These are phyloP conservation scores for Curvularia spicifera DNA, from an alignment of 2,329 filamentous ascomycete genomes.

Conservation along the genomic window DNA sequence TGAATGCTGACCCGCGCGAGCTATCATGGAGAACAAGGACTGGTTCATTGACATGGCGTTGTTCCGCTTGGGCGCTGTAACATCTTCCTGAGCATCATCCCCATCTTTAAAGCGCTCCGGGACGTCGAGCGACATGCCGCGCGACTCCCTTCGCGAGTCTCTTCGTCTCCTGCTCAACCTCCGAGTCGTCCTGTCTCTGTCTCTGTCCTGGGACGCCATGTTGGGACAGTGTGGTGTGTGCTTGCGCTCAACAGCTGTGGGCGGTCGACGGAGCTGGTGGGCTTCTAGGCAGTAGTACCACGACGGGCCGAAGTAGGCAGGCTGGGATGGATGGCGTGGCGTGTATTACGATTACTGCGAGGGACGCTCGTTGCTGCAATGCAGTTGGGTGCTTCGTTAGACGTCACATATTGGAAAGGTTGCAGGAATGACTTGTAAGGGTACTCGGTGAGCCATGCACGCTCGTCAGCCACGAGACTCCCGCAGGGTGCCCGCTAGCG, in stretches of 20 bases:
- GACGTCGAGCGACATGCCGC: conserved; percentile 56
- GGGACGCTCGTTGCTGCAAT: conserved; percentile 33
- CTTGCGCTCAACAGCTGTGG: conserved; percentile 13
- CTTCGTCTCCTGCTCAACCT: conserved; percentile 46
- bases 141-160: conserved; percentile 36
- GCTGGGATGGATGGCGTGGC: conserved; percentile 6
- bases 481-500: conserved; percentile 12
- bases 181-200: conserved; percentile 35
- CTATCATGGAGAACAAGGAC: conserved; percentile 91
- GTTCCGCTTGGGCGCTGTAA: conserved; percentile 60
- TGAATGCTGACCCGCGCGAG: conserved; percentile 82
- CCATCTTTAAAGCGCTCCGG: conserved; percentile 65
- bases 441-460: conserved; percentile 18
- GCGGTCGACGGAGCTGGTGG: conserved; percentile 17
- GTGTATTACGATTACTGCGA: conserved; percentile 10
- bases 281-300: conserved; percentile 17
- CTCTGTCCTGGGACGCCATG: conserved; percentile 47
- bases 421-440: conserved; percentile 28
- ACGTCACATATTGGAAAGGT: conserved; percentile 43
- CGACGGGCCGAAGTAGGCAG: conserved; percentile 22
- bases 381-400: conserved; percentile 17
- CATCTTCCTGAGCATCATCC: conserved; percentile 66
- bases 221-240: conserved; percentile 22
- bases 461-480: conserved; percentile 21
- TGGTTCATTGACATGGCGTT: conserved; percentile 79